Conservation (phyloP, 2,329 filamentous ascomycete species). For the Torrubiella hemipterigena region DNA sequence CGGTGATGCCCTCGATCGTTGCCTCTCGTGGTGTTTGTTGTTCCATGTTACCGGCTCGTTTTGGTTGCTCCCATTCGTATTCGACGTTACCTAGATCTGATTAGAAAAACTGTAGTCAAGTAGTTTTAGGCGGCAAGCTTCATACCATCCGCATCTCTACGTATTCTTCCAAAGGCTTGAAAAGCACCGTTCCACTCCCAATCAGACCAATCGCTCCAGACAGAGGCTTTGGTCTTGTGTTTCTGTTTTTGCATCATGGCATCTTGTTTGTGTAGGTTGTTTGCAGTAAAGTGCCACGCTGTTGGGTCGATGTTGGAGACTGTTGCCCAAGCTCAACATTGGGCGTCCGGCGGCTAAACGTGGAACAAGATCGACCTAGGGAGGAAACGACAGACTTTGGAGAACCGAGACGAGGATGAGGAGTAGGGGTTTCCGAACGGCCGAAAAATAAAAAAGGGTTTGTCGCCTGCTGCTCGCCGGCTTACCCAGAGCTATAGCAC, state of each 20-base stretch:
- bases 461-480: too few relatives aligned
- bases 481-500: too few relatives aligned
- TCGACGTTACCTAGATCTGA: slow-evolving; percentile 11
- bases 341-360: too few relatives aligned
- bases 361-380: too few relatives aligned
- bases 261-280: too few relatives aligned
- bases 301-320: too few relatives aligned
- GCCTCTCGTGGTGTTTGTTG: slow-evolving; percentile 13
- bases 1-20: slow-evolving; percentile 12
- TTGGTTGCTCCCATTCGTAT: slow-evolving; percentile 14
- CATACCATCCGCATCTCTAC: slow-evolving; percentile 14
- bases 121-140: background rate
- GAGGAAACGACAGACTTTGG: too few relatives aligned
- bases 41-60: slow-evolving; percentile 5
- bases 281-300: too few relatives aligned
- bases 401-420: too few relatives aligned
- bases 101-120: slow-evolving; percentile 1
- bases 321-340: too few relatives aligned
- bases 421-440: too few relatives aligned
- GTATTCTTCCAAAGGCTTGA: slow-evolving; percentile 12
- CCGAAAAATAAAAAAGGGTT: too few relatives aligned
- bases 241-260: slow-evolving; percentile 17
- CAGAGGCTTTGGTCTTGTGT: slow-evolving; percentile 13
- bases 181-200: slow-evolving; percentile 12
- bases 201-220: slow-evolving; percentile 15